Evolutionary conservation across 805 yeast species (phyloP), one percentile per base, ranked within the genome.

Genomic region (Brettanomyces bruxellensis): DNA sequence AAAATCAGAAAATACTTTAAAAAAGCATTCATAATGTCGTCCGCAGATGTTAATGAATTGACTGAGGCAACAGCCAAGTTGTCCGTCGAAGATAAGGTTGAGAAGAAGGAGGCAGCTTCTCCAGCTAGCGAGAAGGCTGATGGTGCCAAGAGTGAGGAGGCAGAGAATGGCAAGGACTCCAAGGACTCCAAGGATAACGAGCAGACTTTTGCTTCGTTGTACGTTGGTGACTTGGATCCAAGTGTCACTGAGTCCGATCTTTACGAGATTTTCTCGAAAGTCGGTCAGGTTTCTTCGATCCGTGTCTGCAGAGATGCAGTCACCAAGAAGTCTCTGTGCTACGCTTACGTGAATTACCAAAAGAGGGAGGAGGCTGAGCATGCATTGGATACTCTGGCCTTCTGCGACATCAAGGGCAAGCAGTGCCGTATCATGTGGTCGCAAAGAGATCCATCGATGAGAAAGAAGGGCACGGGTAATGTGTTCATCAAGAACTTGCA

Each of bases 371-470:
- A 93, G 64, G 98, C 96, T 65, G 89, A 83, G 73, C 82, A 78
- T 64, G 99, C 99, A 52, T 75, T 93, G 67, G 95, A 89, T 66
- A 93, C 88, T 71, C 80, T 93, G 71, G 93, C 91, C 87, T 93
- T 93, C 77, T 72, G 89, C 49, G 81, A 81, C 62, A 82, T 93
- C 73, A 90, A 90, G 70, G 97, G 96, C 64, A 87, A 84, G 64
- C 89, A 96, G 62, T 89, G 97, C 75, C 88, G 99, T 72, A 91
- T 93, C 75, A 93, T 93, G 98, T 89, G 98, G 97, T 89, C 97
- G 57, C 98, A 93, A 77, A 88, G 98, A 74, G 98, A 93, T 69
- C 98, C 99, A 55, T 78, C 96, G 52, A 69, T 82, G 62, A 86
- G 99, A 79, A 87, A 83, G 78, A 83, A 83, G 65, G 97, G 97